Evolutionary conservation across 345 rosid genomes (phyloP).

Genomic region (Heritiera littoralis): DNA sequence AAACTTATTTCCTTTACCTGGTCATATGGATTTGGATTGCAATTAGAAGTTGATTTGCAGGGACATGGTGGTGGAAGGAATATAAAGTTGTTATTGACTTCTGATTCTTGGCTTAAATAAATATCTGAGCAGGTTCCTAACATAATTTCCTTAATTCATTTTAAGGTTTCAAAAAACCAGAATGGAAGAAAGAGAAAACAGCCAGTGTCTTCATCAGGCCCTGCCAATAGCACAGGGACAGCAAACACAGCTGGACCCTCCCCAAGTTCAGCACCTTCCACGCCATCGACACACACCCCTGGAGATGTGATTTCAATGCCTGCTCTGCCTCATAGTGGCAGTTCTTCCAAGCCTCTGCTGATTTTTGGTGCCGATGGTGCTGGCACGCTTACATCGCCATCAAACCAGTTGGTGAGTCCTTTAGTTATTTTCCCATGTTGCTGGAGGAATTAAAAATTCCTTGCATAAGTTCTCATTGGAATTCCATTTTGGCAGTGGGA

Average conservation of each 20-base stretch:
- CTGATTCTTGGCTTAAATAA: conserved; percentile 13
- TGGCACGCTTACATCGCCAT: conserved; percentile 82
- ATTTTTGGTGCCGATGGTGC: conserved; percentile 76
- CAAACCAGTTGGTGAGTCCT: conserved; percentile 86
- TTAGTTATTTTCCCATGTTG: conserved; percentile 24
- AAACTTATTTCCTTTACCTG: background rate
- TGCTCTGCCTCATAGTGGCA: conserved; percentile 75
- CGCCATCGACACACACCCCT: conserved; percentile 96
- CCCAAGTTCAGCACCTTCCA: conserved; percentile 98
- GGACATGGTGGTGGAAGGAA: background rate
- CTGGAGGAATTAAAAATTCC: conserved; percentile 38
- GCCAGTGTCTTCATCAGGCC: conserved; percentile 96
- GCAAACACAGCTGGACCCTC: conserved; percentile 98
- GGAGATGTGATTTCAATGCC: conserved; percentile 94
- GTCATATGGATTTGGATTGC: background rate
- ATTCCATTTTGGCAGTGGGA: conserved; percentile 69
- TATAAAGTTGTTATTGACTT: background rate
- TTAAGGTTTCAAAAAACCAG: conserved; percentile 89
- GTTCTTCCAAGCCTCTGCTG: conserved; percentile 81
- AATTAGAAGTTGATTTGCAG: background rate
- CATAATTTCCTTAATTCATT: conserved; percentile 31
- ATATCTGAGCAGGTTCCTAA: conserved; percentile 37
- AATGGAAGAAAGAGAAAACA: conserved; percentile 96
- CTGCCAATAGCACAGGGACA: conserved; percentile 99
- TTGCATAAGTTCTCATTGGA: conserved; percentile 45